Evolutionary conservation across 1,284 basidiomycete species (phyloP).

Genomic region (Trametes pubescens): DNA sequence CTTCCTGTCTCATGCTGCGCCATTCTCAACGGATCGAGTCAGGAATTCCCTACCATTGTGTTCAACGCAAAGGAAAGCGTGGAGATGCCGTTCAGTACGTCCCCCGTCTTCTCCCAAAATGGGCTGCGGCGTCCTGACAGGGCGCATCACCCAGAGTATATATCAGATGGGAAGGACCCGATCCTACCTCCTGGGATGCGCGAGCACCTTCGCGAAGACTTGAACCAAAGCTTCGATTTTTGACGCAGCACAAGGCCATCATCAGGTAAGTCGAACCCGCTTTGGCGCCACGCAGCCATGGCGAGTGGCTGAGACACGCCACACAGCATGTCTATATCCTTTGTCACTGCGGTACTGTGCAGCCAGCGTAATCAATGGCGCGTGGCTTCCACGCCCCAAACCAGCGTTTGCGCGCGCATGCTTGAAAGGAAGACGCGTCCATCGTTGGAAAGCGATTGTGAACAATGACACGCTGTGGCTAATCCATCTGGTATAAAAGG

Average conservation of each 20-base stretch:
- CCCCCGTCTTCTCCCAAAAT: neutral
- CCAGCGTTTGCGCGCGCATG: neutral
- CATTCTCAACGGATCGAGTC: neutral
- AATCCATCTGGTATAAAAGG: neutral
- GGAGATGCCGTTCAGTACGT: constrained; percentile 93
- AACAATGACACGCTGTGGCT: neutral
- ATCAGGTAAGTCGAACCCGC: neutral
- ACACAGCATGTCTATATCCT: neutral
- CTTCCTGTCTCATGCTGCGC: constrained; percentile 28
- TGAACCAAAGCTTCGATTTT: constrained; percentile 88
- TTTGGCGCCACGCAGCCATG: constrained; percentile 1
- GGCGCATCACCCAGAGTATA: constrained; percentile 60
- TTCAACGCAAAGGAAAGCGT: constrained; percentile 89
- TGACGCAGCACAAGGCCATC: constrained; percentile 41
- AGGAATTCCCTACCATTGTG: constrained; percentile 88
- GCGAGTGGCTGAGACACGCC: neutral
- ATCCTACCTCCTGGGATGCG: constrained; percentile 92
- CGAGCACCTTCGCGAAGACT: constrained; percentile 82
- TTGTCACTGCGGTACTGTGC: neutral
- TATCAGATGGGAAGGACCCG: constrained; percentile 62
- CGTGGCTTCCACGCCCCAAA: neutral
- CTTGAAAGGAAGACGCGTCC: neutral
- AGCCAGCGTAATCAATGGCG: neutral
- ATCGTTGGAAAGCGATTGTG: neutral
- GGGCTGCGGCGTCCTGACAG: neutral